phyloP scores from a whole-genome alignment of 805 yeast species.

The Ogataea degrootiae region DNA sequence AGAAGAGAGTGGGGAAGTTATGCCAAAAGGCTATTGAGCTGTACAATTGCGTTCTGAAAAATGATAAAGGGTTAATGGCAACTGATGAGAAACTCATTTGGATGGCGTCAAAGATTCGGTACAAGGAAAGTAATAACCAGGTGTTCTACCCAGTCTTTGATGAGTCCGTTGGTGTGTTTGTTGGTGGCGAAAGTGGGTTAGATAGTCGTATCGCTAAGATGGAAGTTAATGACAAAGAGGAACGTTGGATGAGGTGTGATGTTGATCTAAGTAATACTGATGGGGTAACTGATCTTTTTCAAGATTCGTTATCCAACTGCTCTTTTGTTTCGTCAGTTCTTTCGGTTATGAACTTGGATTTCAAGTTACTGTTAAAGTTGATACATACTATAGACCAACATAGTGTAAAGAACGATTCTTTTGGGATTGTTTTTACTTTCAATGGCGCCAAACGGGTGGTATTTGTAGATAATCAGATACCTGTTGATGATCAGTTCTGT shows the following conservation, averaged over 20 bases:
- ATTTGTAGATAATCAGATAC: slow-evolving; percentile 42
- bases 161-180: slow-evolving; percentile 7
- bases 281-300: slow-evolving; percentile 34
- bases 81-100: slow-evolving; percentile 17
- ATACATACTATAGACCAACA: slow-evolving; percentile 12
- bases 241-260: neutral
- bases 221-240: neutral
- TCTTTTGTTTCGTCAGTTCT: slow-evolving; percentile 70
- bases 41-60: slow-evolving; percentile 7
- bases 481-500: slow-evolving; percentile 16
- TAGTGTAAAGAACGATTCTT: slow-evolving; percentile 18
- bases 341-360: slow-evolving; percentile 35
- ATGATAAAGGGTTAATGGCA: slow-evolving; percentile 1
- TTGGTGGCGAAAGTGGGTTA: slow-evolving; percentile 2
- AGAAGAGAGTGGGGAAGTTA: slow-evolving; percentile 2
- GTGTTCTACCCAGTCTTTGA: slow-evolving; percentile 1
- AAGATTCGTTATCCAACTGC: slow-evolving; percentile 59
- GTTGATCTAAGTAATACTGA: slow-evolving; percentile 4
- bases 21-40: slow-evolving; percentile 9
- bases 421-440: slow-evolving; percentile 38
- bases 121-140: neutral
- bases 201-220: neutral
- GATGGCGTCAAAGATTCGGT: slow-evolving; percentile 18
- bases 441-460: slow-evolving; percentile 52
- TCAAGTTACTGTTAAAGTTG: slow-evolving; percentile 24